A percentile compares a stretch with the other conserved stretches of the same genome.
Evolutionary conservation across 352 stramenopile genomes (phyloP).

Genomic region (Pythium plurisporium): DNA sequence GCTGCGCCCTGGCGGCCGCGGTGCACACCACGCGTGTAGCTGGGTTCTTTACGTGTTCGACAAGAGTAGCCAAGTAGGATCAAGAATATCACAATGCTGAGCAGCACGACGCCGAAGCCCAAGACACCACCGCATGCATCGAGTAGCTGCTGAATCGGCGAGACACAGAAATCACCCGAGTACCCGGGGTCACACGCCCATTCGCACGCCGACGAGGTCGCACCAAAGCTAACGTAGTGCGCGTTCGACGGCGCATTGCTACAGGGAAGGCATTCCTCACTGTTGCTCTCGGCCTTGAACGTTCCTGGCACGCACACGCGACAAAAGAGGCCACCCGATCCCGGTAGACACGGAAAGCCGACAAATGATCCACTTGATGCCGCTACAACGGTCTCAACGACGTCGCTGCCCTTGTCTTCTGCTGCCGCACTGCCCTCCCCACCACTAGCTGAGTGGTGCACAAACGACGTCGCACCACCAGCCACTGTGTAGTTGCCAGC

Average conservation of each 20-base stretch:
- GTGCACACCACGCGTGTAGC: slow-evolving; percentile 27
- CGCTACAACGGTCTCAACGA: slow-evolving; percentile 23
- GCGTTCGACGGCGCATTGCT: slow-evolving; percentile 60
- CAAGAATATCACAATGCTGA: slow-evolving; percentile 65
- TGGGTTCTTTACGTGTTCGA: slow-evolving; percentile 62
- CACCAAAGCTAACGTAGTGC: slow-evolving; percentile 52
- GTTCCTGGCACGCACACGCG: slow-evolving; percentile 50
- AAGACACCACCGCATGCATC: slow-evolving; percentile 73
- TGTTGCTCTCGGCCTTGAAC: slow-evolving; percentile 79
- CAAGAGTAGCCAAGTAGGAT: slow-evolving; percentile 72
- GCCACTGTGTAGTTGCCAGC: slow-evolving; percentile 75
- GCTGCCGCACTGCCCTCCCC: slow-evolving; percentile 2
- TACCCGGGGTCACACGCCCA: slow-evolving; percentile 79
- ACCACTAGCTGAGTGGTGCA: slow-evolving; percentile 3
- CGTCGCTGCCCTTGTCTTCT: slow-evolving; percentile 9
- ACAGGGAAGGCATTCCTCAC: slow-evolving; percentile 60
- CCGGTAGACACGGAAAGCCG: slow-evolving; percentile 72
- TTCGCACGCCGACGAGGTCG: slow-evolving; percentile 46
- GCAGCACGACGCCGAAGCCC: slow-evolving; percentile 59
- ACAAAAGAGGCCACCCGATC: slow-evolving; percentile 70
- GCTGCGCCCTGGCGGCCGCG: background rate
- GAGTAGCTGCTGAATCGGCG: slow-evolving; percentile 68
- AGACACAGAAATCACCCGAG: slow-evolving; percentile 66
- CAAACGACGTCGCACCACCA: slow-evolving; percentile 41
- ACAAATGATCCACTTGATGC: slow-evolving; percentile 65